A percentile compares a stretch with the other conserved stretches of the same genome.
Conservation (phyloP, 2,329 filamentous ascomycete genomes). For the Lojkania enalia region DNA sequence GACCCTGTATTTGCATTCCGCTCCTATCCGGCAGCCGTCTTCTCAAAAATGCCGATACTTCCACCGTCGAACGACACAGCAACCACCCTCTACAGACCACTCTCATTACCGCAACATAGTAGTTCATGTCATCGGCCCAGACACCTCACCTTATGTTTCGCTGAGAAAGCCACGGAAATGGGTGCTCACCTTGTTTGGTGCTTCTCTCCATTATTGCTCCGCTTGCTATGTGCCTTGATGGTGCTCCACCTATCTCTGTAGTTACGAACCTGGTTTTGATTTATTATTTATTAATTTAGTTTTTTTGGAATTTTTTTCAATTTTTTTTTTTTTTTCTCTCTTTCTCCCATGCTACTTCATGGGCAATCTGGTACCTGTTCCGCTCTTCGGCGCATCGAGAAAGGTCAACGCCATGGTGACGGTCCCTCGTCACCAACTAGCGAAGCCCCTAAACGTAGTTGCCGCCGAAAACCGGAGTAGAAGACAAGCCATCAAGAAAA, state of each 20-base stretch:
- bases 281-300: no score
- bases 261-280: conserved; percentile 14
- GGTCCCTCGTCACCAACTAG: no score
- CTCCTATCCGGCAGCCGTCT: not conserved
- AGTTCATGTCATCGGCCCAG: no score
- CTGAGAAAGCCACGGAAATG: no score
- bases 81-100: not conserved
- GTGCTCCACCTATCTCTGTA: conserved; percentile 13
- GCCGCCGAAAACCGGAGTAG: no score
- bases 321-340: not conserved
- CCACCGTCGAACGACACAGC: not conserved
- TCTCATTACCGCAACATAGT: no score
- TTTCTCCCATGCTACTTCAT: not conserved
- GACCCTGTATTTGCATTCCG: conserved; percentile 1
- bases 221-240: conserved; percentile 27
- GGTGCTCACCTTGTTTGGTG: conserved; percentile 11
- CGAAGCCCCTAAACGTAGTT: no score
- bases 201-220: conserved; percentile 20
- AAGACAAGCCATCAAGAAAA: no score
- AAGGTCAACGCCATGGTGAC: no score
- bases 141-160: no score
- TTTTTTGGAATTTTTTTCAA: conserved; percentile 10
- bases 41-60: not conserved
- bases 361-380: not conserved
- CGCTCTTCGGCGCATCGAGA: no score